Base-by-base conservation (phyloP, 2,329 filamentous ascomycete species). In the Coleophoma cylindrospora region DNA sequence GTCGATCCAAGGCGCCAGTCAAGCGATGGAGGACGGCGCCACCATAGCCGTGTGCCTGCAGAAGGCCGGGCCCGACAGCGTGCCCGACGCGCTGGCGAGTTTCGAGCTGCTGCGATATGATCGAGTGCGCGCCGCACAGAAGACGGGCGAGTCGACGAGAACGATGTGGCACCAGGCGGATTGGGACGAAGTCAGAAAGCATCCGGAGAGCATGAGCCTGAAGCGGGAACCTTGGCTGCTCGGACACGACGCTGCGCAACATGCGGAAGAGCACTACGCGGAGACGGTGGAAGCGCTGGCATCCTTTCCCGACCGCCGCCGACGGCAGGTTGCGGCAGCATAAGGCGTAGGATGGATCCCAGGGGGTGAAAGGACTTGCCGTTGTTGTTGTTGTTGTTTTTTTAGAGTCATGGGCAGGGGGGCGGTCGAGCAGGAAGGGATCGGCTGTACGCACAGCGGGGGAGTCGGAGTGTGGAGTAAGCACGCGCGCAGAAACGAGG, bases 1-100 rank as follows among this genome's bases (percentile, higher is more conserved):
- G 1, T 68, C 67, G 7, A 64, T 65, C 5, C 64, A 67, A 51
- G 68, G 70, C 4, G 68, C 65, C 9, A 67, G 64, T 6, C 67
- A 69, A 52, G 64, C 64, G 9, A 66, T 72, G 49, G 68, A 71
- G 53, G 70, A 71, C 54, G 69, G 64, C 6, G 59, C 64, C 8
- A 64, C 66, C 3, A 50, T 71, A 6, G 68, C 66, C 10, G 59
- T 65, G 13, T 69, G 64, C 32, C 58, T 71, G 19, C 22, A 45
- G 4, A 46, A 33, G 27, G 49, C 50, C 14, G 58, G 58, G 11
- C 60, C 58, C 40, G 45, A 38, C 2, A 45, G 55, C 19, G 50
- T 60, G 2, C 51, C 54, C 27, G 50, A 61, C 41, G 53, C 52
- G 7, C 43, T 61, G n/a, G 45, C 40, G 15, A 54, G 49, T 14